Percentiles rank a stretch among this genome's conserved stretches.
phyloP scores from a whole-genome alignment of 352 stramenopile genomes.

The Vaucheria bursata region DNA sequence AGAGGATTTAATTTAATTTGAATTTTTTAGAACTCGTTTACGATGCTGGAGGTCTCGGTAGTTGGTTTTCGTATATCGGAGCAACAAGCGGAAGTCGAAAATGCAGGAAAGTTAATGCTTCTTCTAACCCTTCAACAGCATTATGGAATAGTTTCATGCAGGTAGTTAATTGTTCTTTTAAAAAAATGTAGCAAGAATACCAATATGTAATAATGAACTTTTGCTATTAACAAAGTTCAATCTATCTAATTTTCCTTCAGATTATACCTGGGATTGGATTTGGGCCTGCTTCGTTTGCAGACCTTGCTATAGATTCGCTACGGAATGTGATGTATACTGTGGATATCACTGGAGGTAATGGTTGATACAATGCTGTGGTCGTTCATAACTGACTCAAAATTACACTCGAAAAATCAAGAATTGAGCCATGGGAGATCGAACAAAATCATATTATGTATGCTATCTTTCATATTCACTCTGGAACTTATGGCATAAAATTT shows the following conservation, averaged over 20 bases:
- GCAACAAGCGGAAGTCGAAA: constrained; percentile 11
- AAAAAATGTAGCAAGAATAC: constrained; percentile 66
- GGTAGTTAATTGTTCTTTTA: constrained; percentile 40
- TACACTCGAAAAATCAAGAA: no score
- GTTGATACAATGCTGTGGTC: no score
- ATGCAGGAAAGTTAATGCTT: constrained; percentile 68
- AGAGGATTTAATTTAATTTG: no score
- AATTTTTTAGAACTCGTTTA: constrained; percentile 13
- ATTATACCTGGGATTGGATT: constrained; percentile 10
- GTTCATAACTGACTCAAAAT: no score
- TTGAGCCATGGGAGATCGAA: no score
- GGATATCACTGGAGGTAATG: constrained; percentile 13
- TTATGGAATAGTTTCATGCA: neutral
- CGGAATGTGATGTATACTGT: constrained; percentile 72
- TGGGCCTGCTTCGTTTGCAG: constrained; percentile 53
- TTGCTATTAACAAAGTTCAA: no score
- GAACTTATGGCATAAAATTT: no score
- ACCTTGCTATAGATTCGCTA: constrained; percentile 67
- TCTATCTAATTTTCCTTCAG: no score
- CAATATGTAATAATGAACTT: no score
- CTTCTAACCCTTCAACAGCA: constrained; percentile 52
- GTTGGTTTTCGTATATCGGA: neutral
- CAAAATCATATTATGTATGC: no score
- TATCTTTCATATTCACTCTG: no score
- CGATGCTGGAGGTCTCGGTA: neutral